phyloP scores from a whole-genome alignment of 371 early-diverging fungal species.

The Blastocladiella emersonii region DNA sequence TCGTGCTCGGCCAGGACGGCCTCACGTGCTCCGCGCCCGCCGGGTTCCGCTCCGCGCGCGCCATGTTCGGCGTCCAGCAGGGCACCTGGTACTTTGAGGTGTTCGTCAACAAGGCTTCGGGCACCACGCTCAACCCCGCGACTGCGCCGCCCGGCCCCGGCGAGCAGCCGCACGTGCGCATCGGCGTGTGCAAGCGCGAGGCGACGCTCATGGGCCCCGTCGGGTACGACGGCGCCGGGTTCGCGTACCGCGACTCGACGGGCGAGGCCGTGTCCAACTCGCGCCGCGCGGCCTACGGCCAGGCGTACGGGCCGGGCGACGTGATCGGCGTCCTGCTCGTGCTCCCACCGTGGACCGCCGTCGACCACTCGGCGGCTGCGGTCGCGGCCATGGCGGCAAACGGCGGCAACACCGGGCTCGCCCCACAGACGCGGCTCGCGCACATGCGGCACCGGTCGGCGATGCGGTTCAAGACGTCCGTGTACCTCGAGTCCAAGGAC shows the following conservation, averaged over 20 bases:
- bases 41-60: slow-evolving; percentile 54
- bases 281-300: slow-evolving; percentile 35
- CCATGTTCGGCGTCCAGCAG: slow-evolving; percentile 48
- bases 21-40: slow-evolving; percentile 43
- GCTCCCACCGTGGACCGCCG: slow-evolving; percentile 26
- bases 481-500: slow-evolving; percentile 52
- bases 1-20: slow-evolving; percentile 44
- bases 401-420: neutral
- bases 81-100: slow-evolving; percentile 58
- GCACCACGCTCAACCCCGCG: too few relatives aligned
- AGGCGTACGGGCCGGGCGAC: slow-evolving; percentile 47
- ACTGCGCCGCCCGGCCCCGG: slow-evolving; percentile 16
- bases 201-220: slow-evolving; percentile 52
- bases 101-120: slow-evolving; percentile 25
- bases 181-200: slow-evolving; percentile 54
- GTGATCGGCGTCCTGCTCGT: slow-evolving; percentile 50
- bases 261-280: slow-evolving; percentile 50
- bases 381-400: too few relatives aligned
- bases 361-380: neutral
- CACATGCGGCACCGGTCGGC: slow-evolving; percentile 34
- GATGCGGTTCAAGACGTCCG: slow-evolving; percentile 43
- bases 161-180: slow-evolving; percentile 46
- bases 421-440: neutral
- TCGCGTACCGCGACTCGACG: slow-evolving; percentile 49
- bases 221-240: slow-evolving; percentile 53